phyloP scores from a whole-genome alignment of 1,284 basidiomycete species.

The Rhodotorula sp. region DNA sequence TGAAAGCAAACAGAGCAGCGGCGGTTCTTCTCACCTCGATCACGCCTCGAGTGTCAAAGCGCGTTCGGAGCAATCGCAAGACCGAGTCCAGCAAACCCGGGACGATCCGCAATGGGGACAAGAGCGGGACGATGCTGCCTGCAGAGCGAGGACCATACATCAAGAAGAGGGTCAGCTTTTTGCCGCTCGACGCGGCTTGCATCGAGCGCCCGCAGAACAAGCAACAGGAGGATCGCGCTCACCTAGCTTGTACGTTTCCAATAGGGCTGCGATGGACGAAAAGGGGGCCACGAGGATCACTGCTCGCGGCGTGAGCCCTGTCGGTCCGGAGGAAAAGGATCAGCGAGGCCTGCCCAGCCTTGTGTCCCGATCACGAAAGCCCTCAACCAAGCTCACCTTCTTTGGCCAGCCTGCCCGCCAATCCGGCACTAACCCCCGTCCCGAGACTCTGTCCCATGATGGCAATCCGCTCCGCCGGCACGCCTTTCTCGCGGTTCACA shows the following conservation, averaged over 20 bases:
- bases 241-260: conserved; percentile 63
- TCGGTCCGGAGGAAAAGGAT: no score
- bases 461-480: conserved; percentile 61
- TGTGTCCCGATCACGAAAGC: neutral
- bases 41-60: conserved; percentile 64
- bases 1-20: conserved; percentile 4
- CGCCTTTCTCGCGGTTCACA: conserved; percentile 55
- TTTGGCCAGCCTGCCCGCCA: conserved; percentile 61
- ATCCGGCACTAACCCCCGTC: conserved; percentile 68
- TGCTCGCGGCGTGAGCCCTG: conserved; percentile 56
- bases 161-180: neutral
- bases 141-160: neutral
- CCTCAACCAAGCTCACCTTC: conserved; percentile 51
- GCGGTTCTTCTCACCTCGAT: conserved; percentile 58
- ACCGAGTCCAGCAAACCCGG: conserved; percentile 52
- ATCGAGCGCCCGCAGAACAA: neutral
- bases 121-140: conserved; percentile 60
- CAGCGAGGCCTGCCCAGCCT: no score
- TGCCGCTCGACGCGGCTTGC: neutral
- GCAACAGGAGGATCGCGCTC: neutral
- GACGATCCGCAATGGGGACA: conserved; percentile 71
- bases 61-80: conserved; percentile 60
- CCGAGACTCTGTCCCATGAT: conserved; percentile 80
- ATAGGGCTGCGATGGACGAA: conserved; percentile 62
- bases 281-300: conserved; percentile 76